Base-by-base conservation (phyloP, 306 rosid genomes). In the Leucaena leucocephala region DNA sequence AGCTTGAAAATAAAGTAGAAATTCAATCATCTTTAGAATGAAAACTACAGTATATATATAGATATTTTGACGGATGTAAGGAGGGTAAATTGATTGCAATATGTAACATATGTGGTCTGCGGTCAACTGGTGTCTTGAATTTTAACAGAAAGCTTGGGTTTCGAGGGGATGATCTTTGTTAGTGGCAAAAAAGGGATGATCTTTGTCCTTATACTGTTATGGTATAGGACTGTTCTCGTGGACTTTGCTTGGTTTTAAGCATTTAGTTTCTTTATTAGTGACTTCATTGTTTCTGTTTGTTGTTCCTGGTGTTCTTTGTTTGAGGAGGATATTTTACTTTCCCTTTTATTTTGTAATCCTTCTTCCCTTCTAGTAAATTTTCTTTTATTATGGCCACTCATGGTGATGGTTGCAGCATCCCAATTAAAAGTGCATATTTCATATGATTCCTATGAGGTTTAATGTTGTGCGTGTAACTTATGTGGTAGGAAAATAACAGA, bases 381-480 rank as follows among this genome's bases (percentile, higher is more conserved):
- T 66, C 27, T 58, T 58, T 5, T 58, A 3, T 57, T 8, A 10
- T 27, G 38, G 35, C 21, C 65, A 58, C 6, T 48, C 54, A 21
- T 46, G 65, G 65, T 14, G 35, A 68, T 74, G 13, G 73, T 16
- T 73, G 80, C 77, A 40, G 43, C 80, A 33, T 76, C 67, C 58
- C 44, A 38, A 62, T 27, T 27, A 27, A 13, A 52, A 63, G 33
- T 76, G 22, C 44, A 19, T 46, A 71, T 63, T 7, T 34, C 39
- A 14, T 48, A 36, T 63, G 44, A 55, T 44, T 49, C 75, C 19
- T 79, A 36, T 75, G 27, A 54, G 12, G 45, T 67, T 45, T 46
- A 27, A 66, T 45, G 34, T 76, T 76, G 52, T 66, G 40, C 27
- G 17, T 1, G 50, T 50, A 38, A 35, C 68, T 73, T 49, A 13